Percentiles rank a stretch among this genome's conserved stretches.
These are phyloP conservation scores for Globisporangium cystogenes DNA, from an alignment of 352 stramenopile species.

Conservation along the genomic window DNA sequence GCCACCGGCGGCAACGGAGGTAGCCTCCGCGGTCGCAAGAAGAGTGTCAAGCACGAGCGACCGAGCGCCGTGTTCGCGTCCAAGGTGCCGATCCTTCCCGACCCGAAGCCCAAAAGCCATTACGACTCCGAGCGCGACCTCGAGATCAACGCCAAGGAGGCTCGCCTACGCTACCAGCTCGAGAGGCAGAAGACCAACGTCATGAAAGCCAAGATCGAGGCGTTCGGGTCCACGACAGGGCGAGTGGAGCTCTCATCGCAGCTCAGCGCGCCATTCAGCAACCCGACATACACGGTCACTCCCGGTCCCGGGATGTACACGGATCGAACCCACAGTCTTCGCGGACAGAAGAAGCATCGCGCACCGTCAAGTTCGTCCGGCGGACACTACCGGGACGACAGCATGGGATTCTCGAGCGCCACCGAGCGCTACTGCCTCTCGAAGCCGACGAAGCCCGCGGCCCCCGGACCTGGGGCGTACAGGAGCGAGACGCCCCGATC, in stretches of 20 bases:
- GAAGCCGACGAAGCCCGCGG: conserved; percentile 25
- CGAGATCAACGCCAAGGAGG: conserved; percentile 51
- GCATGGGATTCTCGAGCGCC: conserved; percentile 61
- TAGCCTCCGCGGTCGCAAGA: conserved; percentile 4
- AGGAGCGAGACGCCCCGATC: conserved; percentile 59
- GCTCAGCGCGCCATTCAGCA: conserved; percentile 47
- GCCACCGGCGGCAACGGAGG: background rate
- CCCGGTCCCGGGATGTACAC: conserved; percentile 60
- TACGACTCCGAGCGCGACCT: conserved; percentile 60
- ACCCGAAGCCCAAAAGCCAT: conserved; percentile 30
- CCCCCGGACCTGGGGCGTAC: conserved; percentile 50
- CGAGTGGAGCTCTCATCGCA: conserved; percentile 50
- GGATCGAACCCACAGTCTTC: conserved; percentile 9
- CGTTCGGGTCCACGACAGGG: conserved; percentile 66
- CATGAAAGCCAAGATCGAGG: conserved; percentile 32
- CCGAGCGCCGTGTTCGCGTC: conserved; percentile 69
- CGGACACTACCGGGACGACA: conserved; percentile 26
- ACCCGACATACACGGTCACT: conserved; percentile 47
- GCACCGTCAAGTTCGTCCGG: background rate
- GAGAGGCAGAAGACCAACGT: conserved; percentile 18
- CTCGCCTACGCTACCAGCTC: conserved; percentile 26
- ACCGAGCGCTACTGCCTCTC: conserved; percentile 57
- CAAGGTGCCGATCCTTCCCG: conserved; percentile 61
- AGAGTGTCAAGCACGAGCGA: conserved; percentile 15
- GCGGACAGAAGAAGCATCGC: conserved; percentile 12